Evolutionary conservation across 225 moss, liverwort and hornwort species (phyloP).

Genomic region (Polytrichum formosum): DNA sequence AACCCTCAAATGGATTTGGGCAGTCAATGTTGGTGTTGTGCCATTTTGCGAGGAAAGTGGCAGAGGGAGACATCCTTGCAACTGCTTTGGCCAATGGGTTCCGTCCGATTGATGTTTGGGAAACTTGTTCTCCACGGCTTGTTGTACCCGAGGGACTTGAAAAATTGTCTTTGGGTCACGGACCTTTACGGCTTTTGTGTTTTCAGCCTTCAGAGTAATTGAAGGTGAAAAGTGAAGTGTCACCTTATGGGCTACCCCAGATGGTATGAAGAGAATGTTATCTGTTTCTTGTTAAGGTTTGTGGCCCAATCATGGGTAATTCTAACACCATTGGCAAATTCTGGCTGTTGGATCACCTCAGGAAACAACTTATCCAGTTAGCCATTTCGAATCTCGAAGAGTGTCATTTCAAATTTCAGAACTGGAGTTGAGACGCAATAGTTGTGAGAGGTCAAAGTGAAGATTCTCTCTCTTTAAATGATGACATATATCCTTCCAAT

Average conservation of each 20-base stretch:
- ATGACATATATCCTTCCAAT: too few species aligned
- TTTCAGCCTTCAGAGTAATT: constrained; percentile 9
- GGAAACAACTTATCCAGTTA: too few species aligned
- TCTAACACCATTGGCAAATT: too few species aligned
- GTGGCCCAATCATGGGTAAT: too few species aligned
- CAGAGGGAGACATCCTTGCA: constrained; percentile 63
- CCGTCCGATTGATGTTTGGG: constrained; percentile 37
- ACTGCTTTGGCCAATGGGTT: constrained; percentile 65
- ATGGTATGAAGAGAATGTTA: too few species aligned
- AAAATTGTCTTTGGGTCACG: constrained; percentile 18
- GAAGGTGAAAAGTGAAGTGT: background rate
- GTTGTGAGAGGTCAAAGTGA: too few species aligned
- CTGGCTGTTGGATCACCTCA: too few species aligned
- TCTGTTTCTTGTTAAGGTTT: too few species aligned
- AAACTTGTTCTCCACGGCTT: constrained; percentile 13
- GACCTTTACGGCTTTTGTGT: constrained; percentile 44
- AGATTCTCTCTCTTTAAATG: too few species aligned
- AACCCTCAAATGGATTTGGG: background rate
- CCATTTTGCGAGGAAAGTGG: constrained; percentile 67
- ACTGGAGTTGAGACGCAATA: too few species aligned
- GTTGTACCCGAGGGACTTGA: constrained; percentile 28
- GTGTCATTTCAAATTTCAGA: too few species aligned
- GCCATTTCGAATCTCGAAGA: too few species aligned
- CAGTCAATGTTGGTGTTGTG: constrained; percentile 64
- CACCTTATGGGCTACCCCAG: background rate